phyloP scores from a whole-genome alignment of 805 yeast genomes.

The Zygosaccharomyces rouxii region DNA sequence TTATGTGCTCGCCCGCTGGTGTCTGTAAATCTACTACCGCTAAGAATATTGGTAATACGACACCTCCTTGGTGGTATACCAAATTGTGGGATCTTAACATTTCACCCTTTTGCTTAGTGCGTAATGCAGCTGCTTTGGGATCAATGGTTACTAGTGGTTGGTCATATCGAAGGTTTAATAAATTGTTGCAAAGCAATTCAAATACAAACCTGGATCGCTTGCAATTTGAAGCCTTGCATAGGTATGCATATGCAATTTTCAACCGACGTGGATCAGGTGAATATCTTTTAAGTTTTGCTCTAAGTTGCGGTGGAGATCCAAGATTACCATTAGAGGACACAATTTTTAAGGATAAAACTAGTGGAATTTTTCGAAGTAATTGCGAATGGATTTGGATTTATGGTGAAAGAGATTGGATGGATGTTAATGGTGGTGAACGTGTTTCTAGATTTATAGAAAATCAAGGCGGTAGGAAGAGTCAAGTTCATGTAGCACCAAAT shows the following conservation, averaged over 20 bases:
- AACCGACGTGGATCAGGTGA: slow-evolving; percentile 90
- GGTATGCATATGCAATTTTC: slow-evolving; percentile 79
- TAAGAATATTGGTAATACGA: slow-evolving; percentile 26
- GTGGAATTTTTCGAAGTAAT: slow-evolving; percentile 40
- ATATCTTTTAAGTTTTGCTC: slow-evolving; percentile 74
- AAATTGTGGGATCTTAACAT: slow-evolving; percentile 81
- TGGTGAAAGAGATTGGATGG: slow-evolving; percentile 77
- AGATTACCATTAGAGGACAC: slow-evolving; percentile 58
- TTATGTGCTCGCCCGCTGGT: slow-evolving; percentile 92
- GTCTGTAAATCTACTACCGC: slow-evolving; percentile 41
- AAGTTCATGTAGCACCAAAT: slow-evolving; percentile 43
- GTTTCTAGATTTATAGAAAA: slow-evolving; percentile 29
- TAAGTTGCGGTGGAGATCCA: slow-evolving; percentile 91
- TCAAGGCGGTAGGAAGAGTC: slow-evolving; percentile 23
- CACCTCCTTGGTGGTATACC: slow-evolving; percentile 72
- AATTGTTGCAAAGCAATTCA: slow-evolving; percentile 36
- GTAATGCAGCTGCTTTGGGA: slow-evolving; percentile 77
- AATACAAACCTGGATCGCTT: background rate
- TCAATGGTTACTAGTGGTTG: slow-evolving; percentile 84
- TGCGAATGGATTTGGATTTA: slow-evolving; percentile 78
- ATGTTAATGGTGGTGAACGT: slow-evolving; percentile 39
- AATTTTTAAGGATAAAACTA: slow-evolving; percentile 11
- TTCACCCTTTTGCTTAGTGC: slow-evolving; percentile 78
- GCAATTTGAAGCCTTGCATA: slow-evolving; percentile 51
- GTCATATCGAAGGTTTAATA: slow-evolving; percentile 72